Evolutionary conservation across 306 rosid genomes (phyloP).

Genomic region (Rosa rugosa): DNA sequence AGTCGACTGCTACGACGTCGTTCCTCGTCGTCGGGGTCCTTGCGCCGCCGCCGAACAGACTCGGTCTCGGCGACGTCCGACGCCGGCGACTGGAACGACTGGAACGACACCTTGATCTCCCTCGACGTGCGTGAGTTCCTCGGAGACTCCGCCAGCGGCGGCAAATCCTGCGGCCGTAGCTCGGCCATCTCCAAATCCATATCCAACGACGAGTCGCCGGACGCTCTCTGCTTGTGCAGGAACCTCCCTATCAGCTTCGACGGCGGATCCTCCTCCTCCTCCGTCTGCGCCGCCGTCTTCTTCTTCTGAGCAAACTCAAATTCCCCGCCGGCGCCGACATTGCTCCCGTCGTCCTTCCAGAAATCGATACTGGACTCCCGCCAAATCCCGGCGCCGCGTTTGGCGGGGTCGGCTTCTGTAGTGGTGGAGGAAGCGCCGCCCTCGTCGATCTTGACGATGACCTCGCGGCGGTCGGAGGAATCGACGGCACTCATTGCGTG

Average conservation of each 20-base stretch:
- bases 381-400: conserved; percentile 33
- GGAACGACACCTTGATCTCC: conserved; percentile 68
- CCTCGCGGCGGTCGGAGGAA: conserved; percentile 29
- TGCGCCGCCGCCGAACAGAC: conserved; percentile 43
- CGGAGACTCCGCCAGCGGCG: conserved; percentile 63
- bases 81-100: conserved; percentile 49
- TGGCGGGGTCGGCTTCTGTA: background rate
- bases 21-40: conserved; percentile 31
- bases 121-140: conserved; percentile 27
- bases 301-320: conserved; percentile 43
- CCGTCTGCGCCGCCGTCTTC: conserved; percentile 32
- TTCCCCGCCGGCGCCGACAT: background rate
- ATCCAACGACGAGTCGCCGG: conserved; percentile 70
- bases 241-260: conserved; percentile 70
- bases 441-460: conserved; percentile 61
- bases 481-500: conserved; percentile 19
- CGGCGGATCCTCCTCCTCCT: conserved; percentile 62
- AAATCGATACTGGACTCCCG: conserved; percentile 59
- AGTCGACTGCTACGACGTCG: conserved; percentile 11
- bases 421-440: background rate
- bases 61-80: conserved; percentile 35
- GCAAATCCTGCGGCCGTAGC: conserved; percentile 36
- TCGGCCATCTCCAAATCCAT: conserved; percentile 98
- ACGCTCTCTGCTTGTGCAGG: conserved; percentile 66
- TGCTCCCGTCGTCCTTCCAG: conserved; percentile 31